Base-by-base conservation (phyloP, 768 basidiomycete species). In the Chalciporus sphaerocephalus region DNA sequence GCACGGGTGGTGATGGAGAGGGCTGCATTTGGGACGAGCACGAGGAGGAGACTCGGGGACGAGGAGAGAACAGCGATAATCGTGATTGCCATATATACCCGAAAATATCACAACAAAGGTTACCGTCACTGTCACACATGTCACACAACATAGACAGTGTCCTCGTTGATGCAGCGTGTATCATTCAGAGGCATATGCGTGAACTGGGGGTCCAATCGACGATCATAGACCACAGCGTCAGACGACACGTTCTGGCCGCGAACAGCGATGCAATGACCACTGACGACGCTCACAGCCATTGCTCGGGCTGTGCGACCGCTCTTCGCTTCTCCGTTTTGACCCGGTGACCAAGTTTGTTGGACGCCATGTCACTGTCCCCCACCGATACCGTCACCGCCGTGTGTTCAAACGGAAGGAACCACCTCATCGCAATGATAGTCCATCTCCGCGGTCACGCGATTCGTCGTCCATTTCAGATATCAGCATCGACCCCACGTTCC, bases 71-170 rank as follows among this genome's bases (percentile, higher is more conserved):
- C 37, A 23, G 51, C 44, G 62, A 64, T 64, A 64, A 64, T 64
- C 62, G 59, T 57, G 53, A 64, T 66, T 59, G 39, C 64, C 62
- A 65, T 64, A 65, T 62, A 62, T 64, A 64, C 50, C 52, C 48
- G 34, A 33, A 32, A 40, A 27, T 15, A 32, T 20, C 15, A 15
- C 24, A 21, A 38, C 16, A 4, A 13, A 41, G 38, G 20, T 42
- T 40, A 9, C 23, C n/a, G 40, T 42, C 40, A 47, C 46, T 28
- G 40, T 34, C 41, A 42, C 41, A 7, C 8, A 11, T 5, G 22
- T 33, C 30, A 42, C 40, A 17, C 28, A n/a, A n/a, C n/a, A n/a
- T n/a, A n/a, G n/a, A n/a, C 28, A 12, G 30, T 23, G 15, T 32
- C 17, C 46, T n/a, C 44, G 34, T 35, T 41, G 46, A 30, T 36